Evolutionary conservation across 306 rosid genomes (phyloP).

Genomic region (Quercus wislizeni): DNA sequence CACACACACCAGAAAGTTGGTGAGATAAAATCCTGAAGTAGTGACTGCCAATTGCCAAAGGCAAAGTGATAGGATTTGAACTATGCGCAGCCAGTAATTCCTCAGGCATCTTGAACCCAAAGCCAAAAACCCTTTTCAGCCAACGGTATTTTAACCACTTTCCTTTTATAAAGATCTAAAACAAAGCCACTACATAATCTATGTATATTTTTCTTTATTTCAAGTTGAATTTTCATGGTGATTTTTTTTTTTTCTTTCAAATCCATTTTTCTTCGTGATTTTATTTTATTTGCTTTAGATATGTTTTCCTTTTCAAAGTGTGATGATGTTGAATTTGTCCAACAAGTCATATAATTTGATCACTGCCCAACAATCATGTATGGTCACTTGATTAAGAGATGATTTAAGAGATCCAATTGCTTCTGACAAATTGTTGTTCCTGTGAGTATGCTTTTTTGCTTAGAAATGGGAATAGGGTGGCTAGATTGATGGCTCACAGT

Average conservation of each 20-base stretch:
- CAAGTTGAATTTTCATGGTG: neutral
- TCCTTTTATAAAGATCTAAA: neutral
- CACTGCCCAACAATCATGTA: no score
- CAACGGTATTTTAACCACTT: neutral
- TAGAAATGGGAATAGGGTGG: no score
- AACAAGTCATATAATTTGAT: no score
- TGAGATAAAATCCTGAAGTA: neutral
- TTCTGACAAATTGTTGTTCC: no score
- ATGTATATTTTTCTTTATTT: neutral
- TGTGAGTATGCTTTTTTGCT: no score
- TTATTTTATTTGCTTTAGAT: no score
- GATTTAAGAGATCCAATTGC: no score
- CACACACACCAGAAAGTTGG: neutral
- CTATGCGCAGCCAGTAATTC: neutral
- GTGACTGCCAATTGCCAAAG: neutral
- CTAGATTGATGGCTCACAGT: no score
- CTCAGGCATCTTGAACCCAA: neutral
- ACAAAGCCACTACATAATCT: neutral
- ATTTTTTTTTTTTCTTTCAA: neutral
- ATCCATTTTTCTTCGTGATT: no score
- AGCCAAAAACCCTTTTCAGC: neutral
- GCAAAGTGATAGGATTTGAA: neutral
- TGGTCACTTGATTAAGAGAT: no score
- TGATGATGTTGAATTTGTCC: no score
- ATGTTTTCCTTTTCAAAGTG: no score